phyloP scores from a whole-genome alignment of 345 rosid species.

The Draba incana region DNA sequence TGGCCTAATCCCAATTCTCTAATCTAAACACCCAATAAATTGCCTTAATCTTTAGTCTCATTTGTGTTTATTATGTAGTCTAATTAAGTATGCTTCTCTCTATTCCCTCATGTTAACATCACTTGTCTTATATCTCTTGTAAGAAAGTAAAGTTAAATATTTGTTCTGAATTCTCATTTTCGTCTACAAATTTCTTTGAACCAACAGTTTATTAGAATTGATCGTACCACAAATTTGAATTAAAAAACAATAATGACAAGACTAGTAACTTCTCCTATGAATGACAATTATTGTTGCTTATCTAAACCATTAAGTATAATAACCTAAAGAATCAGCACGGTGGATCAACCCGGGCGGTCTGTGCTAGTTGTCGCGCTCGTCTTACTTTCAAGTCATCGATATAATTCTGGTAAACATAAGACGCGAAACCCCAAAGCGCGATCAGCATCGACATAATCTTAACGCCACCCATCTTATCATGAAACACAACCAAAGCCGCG shows the following conservation, averaged over 20 bases:
- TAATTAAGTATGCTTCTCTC: conserved; percentile 22
- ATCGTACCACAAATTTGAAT: conserved; percentile 5
- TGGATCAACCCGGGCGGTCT: not conserved
- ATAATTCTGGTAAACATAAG: conserved; percentile 50
- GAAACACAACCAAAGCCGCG: conserved; percentile 40
- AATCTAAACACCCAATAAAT: conserved; percentile 2
- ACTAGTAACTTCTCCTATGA: not conserved
- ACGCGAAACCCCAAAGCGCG: conserved; percentile 52
- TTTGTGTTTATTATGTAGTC: not conserved
- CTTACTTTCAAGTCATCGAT: conserved; percentile 51
- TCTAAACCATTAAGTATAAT: not conserved
- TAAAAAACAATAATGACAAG: conserved; percentile 8
- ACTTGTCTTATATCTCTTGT: conserved; percentile 24
- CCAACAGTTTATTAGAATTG: not conserved
- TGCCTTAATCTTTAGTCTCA: not conserved
- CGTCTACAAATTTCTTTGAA: too few species aligned
- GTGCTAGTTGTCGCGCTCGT: conserved; percentile 38
- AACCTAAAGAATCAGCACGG: conserved; percentile 23
- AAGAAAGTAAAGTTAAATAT: conserved; percentile 12
- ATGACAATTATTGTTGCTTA: conserved; percentile 8
- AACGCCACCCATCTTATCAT: conserved; percentile 44
- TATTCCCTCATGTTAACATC: conserved; percentile 19
- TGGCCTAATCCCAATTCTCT: conserved; percentile 55
- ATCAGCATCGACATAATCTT: conserved; percentile 49
- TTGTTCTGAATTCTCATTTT: not conserved